Evolutionary conservation across 75 land plant genomes (phyloP).

Genomic region (Isoetes taiwanensis): DNA sequence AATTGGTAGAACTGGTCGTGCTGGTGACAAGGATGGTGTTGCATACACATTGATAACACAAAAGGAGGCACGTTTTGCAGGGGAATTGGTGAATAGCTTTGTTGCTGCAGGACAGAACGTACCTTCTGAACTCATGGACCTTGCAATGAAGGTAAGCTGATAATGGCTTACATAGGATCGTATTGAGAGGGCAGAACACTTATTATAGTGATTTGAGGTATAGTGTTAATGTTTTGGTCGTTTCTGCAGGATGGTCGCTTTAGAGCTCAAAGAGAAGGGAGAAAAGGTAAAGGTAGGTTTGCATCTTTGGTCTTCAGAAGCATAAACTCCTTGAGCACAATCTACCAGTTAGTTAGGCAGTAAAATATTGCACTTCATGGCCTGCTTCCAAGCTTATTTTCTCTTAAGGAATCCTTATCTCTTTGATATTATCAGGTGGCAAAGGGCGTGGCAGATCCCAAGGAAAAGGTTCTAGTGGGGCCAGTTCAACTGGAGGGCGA

Average conservation of each 20-base stretch:
- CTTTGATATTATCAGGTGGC: too few species aligned
- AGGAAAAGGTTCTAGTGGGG: conserved; percentile 32
- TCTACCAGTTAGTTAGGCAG: too few species aligned
- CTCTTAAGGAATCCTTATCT: too few species aligned
- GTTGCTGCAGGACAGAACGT: conserved; percentile 96
- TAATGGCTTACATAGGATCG: not conserved
- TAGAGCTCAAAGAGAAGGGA: conserved; percentile 79
- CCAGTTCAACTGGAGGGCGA: conserved; percentile 42
- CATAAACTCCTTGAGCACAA: too few species aligned
- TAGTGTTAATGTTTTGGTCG: not conserved
- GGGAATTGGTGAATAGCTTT: conserved; percentile 79
- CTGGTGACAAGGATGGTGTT: conserved; percentile 94
- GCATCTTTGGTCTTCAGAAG: too few species aligned
- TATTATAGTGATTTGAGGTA: not conserved
- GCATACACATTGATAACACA: conserved; percentile 88
- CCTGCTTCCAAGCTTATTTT: too few species aligned
- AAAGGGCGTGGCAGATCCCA: conserved; percentile 30
- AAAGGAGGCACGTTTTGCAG: conserved; percentile 93
- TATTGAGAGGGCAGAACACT: not conserved
- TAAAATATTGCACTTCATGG: too few species aligned
- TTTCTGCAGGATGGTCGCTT: conserved; percentile 76
- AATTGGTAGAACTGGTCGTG: conserved; percentile 96
- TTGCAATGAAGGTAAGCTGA: conserved; percentile 87
- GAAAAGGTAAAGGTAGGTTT: conserved; percentile 43
- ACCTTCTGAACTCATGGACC: conserved; percentile 70